These are phyloP conservation scores for Stephanodiscus triporus DNA, from an alignment of 108 stramenopile genomes.

Conservation along the genomic window DNA sequence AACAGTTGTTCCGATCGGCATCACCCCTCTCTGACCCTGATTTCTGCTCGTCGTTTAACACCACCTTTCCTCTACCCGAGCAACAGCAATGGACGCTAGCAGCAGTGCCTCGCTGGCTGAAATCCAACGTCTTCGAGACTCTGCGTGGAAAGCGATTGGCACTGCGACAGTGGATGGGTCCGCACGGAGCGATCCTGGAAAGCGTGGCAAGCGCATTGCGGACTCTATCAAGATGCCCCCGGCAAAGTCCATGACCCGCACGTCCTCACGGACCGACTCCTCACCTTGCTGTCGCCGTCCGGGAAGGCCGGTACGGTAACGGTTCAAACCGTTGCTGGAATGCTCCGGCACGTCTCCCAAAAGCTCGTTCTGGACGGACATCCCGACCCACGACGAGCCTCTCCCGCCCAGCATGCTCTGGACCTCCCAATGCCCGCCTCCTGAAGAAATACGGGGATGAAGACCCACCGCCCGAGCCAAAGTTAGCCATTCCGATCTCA, in stretches of 20 bases:
- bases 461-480: too few species aligned
- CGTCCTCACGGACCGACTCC: not conserved
- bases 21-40: not conserved
- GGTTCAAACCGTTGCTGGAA: too few species aligned
- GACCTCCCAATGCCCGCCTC: too few species aligned
- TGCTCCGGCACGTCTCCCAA: too few species aligned
- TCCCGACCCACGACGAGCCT: too few species aligned
- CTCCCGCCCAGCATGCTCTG: too few species aligned
- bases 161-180: not conserved
- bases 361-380: too few species aligned
- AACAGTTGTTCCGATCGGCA: not conserved
- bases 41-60: not conserved
- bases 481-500: too few species aligned
- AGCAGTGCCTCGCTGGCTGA: not conserved
- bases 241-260: not conserved
- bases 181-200: not conserved
- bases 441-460: too few species aligned
- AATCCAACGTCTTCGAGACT: not conserved
- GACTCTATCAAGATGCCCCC: not conserved
- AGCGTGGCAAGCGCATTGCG: not conserved
- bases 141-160: constrained; percentile 3
- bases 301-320: too few species aligned
- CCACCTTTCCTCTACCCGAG: not conserved
- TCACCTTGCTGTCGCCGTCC: too few species aligned
- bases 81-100: not conserved